Evolutionary conservation across 2,329 filamentous ascomycete genomes (phyloP), one percentile per base, ranked within the genome.

Genomic region (Pseudocercospora macadamiae): DNA sequence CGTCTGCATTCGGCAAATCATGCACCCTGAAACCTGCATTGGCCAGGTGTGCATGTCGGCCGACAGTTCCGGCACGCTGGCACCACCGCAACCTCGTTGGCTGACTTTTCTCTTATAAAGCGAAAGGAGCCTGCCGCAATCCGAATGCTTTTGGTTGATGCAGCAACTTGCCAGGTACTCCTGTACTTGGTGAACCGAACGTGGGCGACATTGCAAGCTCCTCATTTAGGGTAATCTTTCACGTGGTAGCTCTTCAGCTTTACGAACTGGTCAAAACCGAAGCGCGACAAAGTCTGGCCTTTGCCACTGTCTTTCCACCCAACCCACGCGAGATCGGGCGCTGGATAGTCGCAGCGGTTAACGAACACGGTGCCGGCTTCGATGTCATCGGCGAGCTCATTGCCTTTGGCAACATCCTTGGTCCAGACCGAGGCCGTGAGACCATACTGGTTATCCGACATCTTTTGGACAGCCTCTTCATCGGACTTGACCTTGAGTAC

Each of bases 371-470:
- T 97, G 39, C 93, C 93, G 45, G 93, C 93, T 73, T 97, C 93
- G 48, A 97, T 86, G 51, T 87, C 82, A 55, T 95, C 88, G 36
- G 89, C 86, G 53, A 97, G 81, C 72, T 89, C 83, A 67, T 92
- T 86, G 14, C 89, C 93, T 71, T 82, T 87, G 45, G 79, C 81
- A 2, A 87, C 85, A 71, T 97, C 91, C 75, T 95, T 96, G 58
- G 92, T 96, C 93, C 93, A 97, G 69, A 97, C 92, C 70, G 91
- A 96, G n/a, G 93, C 93, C 3, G 93, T 97, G 62, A 97, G 82
- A 4, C 93, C 93, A 72, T 96, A 96, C 65, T 96, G 88, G 77
- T 90, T 95, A 73, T 96, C 92, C 70, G 97, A 97, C 92, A 97
- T 97, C 51, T 93, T 78, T 66, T 81, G 78, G 62, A 97, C 78